phyloP scores from a whole-genome alignment of 306 rosid genomes.

The Lathyrus tuberosus region DNA sequence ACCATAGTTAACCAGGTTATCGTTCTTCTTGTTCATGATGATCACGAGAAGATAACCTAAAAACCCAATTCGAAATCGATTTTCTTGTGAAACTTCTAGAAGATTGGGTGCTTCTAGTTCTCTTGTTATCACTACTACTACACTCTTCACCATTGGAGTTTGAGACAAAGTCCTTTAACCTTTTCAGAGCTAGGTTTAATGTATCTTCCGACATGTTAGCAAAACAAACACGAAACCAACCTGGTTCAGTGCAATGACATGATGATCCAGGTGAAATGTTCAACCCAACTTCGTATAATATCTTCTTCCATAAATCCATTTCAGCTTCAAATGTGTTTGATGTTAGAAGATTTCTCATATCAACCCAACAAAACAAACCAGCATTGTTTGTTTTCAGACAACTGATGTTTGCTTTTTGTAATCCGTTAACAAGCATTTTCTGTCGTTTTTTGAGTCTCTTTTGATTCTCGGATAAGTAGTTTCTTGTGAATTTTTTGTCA shows the following conservation, averaged over 20 bases:
- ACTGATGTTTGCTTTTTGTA: constrained; percentile 57
- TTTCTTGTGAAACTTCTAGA: constrained; percentile 42
- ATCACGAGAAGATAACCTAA: constrained; percentile 66
- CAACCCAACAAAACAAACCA: constrained; percentile 82
- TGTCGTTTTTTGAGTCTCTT: constrained; percentile 64
- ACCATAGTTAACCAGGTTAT: constrained; percentile 47
- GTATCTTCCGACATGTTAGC: constrained; percentile 78
- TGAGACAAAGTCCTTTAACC: constrained; percentile 56
- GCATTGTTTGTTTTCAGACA: constrained; percentile 78
- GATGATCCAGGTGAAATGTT: constrained; percentile 84
- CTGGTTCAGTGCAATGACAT: constrained; percentile 83
- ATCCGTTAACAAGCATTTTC: constrained; percentile 54
- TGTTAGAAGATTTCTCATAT: constrained; percentile 67
- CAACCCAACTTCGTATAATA: constrained; percentile 62
- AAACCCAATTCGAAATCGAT: constrained; percentile 76
- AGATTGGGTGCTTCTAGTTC: constrained; percentile 13
- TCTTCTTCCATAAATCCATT: constrained; percentile 83
- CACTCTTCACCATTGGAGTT: constrained; percentile 33
- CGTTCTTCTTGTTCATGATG: constrained; percentile 58
- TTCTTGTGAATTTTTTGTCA: constrained; percentile 66
- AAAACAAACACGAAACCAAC: constrained; percentile 84
- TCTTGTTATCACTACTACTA: background rate
- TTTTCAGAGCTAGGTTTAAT: constrained; percentile 62
- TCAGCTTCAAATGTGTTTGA: constrained; percentile 75
- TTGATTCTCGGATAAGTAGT: constrained; percentile 64